A percentile compares a stretch with the other conserved stretches of the same genome.
These are phyloP conservation scores for Fraxinus sp. DNA, from an alignment of 305 asterid genomes.

Conservation along the genomic window DNA sequence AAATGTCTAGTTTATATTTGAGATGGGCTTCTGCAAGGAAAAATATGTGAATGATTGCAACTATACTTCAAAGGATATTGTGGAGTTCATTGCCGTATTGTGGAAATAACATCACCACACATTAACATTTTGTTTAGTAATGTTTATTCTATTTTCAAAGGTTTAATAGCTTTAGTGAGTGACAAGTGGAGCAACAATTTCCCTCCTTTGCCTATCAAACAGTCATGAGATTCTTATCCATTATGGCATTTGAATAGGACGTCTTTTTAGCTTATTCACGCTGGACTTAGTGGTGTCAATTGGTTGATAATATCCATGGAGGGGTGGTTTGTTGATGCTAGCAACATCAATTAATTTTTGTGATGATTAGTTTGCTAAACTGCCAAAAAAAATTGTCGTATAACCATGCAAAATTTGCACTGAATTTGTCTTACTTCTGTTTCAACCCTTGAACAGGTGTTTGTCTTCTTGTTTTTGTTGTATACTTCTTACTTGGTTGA, in stretches of 20 bases:
- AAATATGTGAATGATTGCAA: neutral
- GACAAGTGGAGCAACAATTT: neutral
- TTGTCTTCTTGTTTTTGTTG: slow-evolving; percentile 9
- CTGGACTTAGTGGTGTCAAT: neutral
- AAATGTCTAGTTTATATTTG: neutral
- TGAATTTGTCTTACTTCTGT: neutral
- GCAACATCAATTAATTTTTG: neutral
- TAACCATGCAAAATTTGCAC: neutral
- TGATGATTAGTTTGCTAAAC: neutral
- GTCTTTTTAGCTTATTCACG: neutral
- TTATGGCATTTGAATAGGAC: neutral
- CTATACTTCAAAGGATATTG: neutral
- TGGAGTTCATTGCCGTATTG: neutral
- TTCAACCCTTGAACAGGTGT: slow-evolving; percentile 2
- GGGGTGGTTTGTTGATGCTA: neutral
- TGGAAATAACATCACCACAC: neutral
- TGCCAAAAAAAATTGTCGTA: neutral
- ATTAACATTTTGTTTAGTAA: neutral
- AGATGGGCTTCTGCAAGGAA: neutral
- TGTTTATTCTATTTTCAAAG: neutral
- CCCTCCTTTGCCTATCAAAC: neutral
- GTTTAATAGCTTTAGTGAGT: neutral
- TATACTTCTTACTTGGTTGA: slow-evolving; percentile 14
- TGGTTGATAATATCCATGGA: neutral
- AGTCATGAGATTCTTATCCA: neutral